A percentile compares a stretch with the other conserved stretches of the same genome.
Evolutionary conservation across 352 stramenopile genomes (phyloP).

Genomic region (Phytophthora macrochlamydospora): DNA sequence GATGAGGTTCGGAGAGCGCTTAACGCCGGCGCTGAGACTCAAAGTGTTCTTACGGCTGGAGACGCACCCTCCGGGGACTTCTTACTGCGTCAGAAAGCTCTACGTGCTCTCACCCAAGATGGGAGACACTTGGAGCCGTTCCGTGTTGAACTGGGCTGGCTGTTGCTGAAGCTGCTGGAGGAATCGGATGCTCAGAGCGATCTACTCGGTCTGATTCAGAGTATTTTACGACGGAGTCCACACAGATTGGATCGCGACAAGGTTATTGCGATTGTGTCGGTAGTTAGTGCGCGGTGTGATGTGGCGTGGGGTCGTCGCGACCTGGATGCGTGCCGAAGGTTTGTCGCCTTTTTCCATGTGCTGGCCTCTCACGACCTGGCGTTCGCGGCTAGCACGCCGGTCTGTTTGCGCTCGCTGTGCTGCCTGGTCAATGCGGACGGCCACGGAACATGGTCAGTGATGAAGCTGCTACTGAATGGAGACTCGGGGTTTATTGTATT

Average conservation of each 20-base stretch:
- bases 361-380: conserved; percentile 66
- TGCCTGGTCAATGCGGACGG: conserved; percentile 86
- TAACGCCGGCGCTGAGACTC: conserved; percentile 45
- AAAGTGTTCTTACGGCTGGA: conserved; percentile 70
- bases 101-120: conserved; percentile 70
- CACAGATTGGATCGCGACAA: conserved; percentile 62
- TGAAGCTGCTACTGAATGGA: conserved; percentile 79
- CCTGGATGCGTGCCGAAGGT: conserved; percentile 71
- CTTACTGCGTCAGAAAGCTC: conserved; percentile 60
- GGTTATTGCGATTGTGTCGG: conserved; percentile 69
- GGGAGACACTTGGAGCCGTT: conserved; percentile 74
- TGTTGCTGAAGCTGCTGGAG: conserved; percentile 75
- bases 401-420: conserved; percentile 75
- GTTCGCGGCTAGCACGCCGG: conserved; percentile 59
- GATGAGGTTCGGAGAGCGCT: conserved; percentile 54
- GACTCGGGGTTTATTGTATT: conserved; percentile 71
- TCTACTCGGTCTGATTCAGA: conserved; percentile 75
- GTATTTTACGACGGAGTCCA: conserved; percentile 66
- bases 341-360: conserved; percentile 80
- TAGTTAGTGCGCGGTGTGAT: conserved; percentile 72
- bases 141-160: conserved; percentile 69
- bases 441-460: conserved; percentile 82
- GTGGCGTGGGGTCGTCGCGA: conserved; percentile 76
- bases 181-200: conserved; percentile 85
- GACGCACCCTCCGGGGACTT: conserved; percentile 55